These are phyloP conservation scores for Carex kokanica DNA, from an alignment of 176 grass and related monocot species.

Conservation along the genomic window DNA sequence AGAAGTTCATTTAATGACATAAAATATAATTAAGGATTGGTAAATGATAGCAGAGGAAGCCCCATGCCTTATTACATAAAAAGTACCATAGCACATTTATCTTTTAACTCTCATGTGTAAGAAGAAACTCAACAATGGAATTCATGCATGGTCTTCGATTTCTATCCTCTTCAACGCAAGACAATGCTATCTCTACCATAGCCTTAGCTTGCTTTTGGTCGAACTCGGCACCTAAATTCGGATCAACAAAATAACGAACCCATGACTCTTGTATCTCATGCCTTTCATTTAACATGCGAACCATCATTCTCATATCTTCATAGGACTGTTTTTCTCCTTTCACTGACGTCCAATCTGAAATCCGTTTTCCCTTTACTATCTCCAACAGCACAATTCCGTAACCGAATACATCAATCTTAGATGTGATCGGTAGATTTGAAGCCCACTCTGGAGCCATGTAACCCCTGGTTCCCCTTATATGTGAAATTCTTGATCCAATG, in stretches of 20 bases:
- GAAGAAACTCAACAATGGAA: slow-evolving; percentile 19
- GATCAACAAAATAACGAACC: slow-evolving; percentile 1
- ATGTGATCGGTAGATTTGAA: slow-evolving; percentile 27
- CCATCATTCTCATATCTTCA: not conserved
- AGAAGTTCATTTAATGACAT: too few relatives aligned
- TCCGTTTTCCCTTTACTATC: slow-evolving; percentile 22
- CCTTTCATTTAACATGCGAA: slow-evolving; percentile 3
- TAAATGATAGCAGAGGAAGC: too few relatives aligned
- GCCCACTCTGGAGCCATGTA: slow-evolving; percentile 38
- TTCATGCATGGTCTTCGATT: slow-evolving; percentile 20
- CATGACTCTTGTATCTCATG: slow-evolving; percentile 16
- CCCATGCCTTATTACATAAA: too few relatives aligned
- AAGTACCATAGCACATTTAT: too few relatives aligned
- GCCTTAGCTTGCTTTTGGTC: slow-evolving; percentile 20
- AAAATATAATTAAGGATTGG: too few relatives aligned
- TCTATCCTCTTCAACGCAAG: slow-evolving; percentile 24
- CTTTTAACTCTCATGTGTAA: not conserved
- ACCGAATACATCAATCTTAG: slow-evolving; percentile 36
- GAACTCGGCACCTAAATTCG: not conserved
- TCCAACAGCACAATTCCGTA: slow-evolving; percentile 36
- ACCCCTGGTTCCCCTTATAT: slow-evolving; percentile 30
- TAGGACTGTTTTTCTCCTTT: not conserved
- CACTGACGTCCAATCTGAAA: slow-evolving; percentile 26
- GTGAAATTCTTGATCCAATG: slow-evolving; percentile 4
- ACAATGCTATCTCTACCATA: slow-evolving; percentile 11